phyloP scores from a whole-genome alignment of 805 yeast species.

The Saturnispora besseyi region DNA sequence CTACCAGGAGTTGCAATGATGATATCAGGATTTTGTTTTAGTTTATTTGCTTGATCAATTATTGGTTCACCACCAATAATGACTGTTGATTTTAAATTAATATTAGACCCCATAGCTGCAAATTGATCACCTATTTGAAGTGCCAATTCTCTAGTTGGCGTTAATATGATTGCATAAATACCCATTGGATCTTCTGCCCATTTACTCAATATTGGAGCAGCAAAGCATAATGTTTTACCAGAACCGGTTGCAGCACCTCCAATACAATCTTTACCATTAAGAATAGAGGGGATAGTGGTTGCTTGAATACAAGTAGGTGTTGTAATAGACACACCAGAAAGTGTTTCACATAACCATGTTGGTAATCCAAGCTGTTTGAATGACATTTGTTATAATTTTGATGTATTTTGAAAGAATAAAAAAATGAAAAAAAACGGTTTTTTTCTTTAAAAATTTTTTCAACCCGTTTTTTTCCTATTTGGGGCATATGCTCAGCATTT shows the following conservation, averaged over 20 bases:
- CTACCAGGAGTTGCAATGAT: slow-evolving; percentile 97
- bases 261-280: slow-evolving; percentile 81
- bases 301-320: slow-evolving; percentile 81
- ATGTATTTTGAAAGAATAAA: background rate
- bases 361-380: slow-evolving; percentile 56
- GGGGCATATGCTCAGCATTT: background rate
- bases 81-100: slow-evolving; percentile 76
- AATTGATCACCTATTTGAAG: slow-evolving; percentile 96
- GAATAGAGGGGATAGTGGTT: slow-evolving; percentile 81
- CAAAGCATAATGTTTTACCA: slow-evolving; percentile 96
- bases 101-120: slow-evolving; percentile 80
- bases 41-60: slow-evolving; percentile 74
- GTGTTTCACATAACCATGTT: slow-evolving; percentile 77
- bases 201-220: slow-evolving; percentile 88
- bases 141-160: slow-evolving; percentile 93
- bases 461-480: background rate
- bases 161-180: slow-evolving; percentile 76
- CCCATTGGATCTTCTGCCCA: slow-evolving; percentile 97
- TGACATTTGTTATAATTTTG: background rate
- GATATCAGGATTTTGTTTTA: slow-evolving; percentile 83
- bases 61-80: slow-evolving; percentile 95
- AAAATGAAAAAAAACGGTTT: background rate
- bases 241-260: slow-evolving; percentile 99
- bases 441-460: background rate
- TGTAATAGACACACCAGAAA: slow-evolving; percentile 70